A percentile compares a stretch with the other conserved stretches of the same genome.
Conservation (phyloP, 192 early-diverging fungal genomes). For the Coemansia sp. region DNA sequence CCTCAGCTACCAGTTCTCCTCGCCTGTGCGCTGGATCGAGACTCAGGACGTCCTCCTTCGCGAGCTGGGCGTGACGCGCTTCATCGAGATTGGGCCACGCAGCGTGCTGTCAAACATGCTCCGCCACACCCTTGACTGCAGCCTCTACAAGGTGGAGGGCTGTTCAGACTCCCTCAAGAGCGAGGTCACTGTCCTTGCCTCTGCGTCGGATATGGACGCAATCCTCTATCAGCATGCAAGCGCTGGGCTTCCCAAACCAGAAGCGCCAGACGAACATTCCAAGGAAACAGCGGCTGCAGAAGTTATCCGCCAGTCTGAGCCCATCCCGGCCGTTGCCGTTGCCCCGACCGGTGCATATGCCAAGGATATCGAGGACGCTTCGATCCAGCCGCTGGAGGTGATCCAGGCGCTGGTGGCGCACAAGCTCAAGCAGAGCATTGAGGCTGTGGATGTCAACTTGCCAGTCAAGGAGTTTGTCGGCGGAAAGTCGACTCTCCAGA, state of each 20-base stretch:
- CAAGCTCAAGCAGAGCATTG: conserved; percentile 85
- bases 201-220: conserved; percentile 63
- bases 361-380: conserved; percentile 32
- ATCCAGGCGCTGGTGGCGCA: conserved; percentile 81
- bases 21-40: conserved; percentile 96
- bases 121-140: conserved; percentile 72
- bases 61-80: conserved; percentile 72
- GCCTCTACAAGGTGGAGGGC: neutral
- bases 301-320: neutral
- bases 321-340: neutral
- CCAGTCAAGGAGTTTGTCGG: conserved; percentile 85
- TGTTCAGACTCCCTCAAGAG: conserved; percentile 74
- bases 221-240: conserved; percentile 61
- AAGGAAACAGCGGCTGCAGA: conserved; percentile 38
- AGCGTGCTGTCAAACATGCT: conserved; percentile 92
- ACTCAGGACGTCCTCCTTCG: conserved; percentile 88
- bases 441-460: conserved; percentile 69
- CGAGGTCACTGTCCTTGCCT: conserved; percentile 74
- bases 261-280: conserved; percentile 24
- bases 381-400: conserved; percentile 74
- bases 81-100: conserved; percentile 89
- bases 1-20: conserved; percentile 91
- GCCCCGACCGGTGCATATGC: conserved; percentile 33
- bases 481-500: conserved; percentile 95
- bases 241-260: neutral